Base-by-base conservation (phyloP, 306 rosid genomes). In the Malus asiatica region DNA sequence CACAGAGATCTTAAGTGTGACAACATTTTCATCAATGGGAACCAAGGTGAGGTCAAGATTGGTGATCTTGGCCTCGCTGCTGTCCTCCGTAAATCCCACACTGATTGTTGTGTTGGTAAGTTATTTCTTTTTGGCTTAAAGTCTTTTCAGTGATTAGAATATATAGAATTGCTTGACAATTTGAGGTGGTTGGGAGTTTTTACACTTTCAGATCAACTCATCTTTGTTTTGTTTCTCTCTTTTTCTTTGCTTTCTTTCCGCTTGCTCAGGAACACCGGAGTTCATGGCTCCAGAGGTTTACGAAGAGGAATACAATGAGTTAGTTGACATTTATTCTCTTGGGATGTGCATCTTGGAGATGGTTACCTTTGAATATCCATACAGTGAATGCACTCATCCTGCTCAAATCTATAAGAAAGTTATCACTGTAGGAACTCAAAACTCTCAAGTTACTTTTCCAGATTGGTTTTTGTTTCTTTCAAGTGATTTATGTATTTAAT, bases 21-120 rank as follows among this genome's bases (percentile, higher is more conserved):
- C 82, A 96, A 96, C 74, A 96, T 96, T 78, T 92, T 96, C 83
- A 87, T 96, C 76, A 96, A 96, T 82, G 99, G 99, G 55, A 90
- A 96, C 84, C 98, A 96, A 89, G 99, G 98, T 45, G 90, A 92
- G 85, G 96, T 96, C 61, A 96, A 96, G 86, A 92, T 96, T 80
- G 99, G 99, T 58, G 99, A 96, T 83, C 98, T 96, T 77, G 99
- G 99, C 74, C 96, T 96, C 0, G 99, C 99, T 75, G 99, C 94
- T 27, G 83, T 90, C 77, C 90, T 93, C 64, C 89, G 93, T 25
- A 92, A 93, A 88, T 88, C 99, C 6, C 87, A 87, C 32, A 96
- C 86, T 23, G 98, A 86, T 77, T 81, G 79, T 18, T 96, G 99
- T 68, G 99, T 96, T 71, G 99, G 99, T 95, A 63, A 80, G 79